Evolutionary conservation across 495 filamentous ascomycete genomes (phyloP), one percentile per base, ranked within the genome.

Genomic region (Penicillium nucicola): DNA sequence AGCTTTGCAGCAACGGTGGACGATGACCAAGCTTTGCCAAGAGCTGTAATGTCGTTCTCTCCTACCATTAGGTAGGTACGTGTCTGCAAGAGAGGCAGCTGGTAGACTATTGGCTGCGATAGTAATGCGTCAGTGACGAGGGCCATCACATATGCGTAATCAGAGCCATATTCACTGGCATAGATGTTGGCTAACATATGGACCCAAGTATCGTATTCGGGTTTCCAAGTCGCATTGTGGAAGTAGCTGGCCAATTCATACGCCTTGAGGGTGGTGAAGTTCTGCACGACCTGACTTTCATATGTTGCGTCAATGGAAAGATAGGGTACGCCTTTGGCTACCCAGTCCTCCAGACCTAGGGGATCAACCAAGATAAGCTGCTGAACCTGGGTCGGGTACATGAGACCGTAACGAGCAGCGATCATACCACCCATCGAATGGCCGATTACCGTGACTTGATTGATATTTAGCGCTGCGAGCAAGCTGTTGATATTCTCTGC

Each of bases 391-490:
- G 37, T 11, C 10, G 53, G 48, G 23, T 56, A 56, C 53, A 56
- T 56, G 12, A 56, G 53, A 11, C 48, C 53, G 33, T 52, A 56
- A 15, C 53, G 53, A 11, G 53, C 49, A 5, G 53, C 48, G 30
- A 56, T 56, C 53, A 56, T 56, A 3, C 53, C 53, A 25, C 53
- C 53, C 53, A 56, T 56, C 18, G 53, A 56, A 48, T 56, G 53
- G 7, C 53, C 53, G 20, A 56, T 46, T 17, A 56, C 23, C 13
- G 48, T 56, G 18, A 20, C 53, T 42, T 44, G n/a, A 1, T 56
- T 42, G 13, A 56, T 52, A 5, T 36, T 48, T 3, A 56, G 48
- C 15, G 33, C 48, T 12, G 42, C 52, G 17, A 56, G 53, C 4
- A 56, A 48, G 11, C 53, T 52, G 30, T 56, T 45, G 32, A 56